A percentile compares a stretch with the other conserved stretches of the same genome.
Conservation (phyloP, 768 basidiomycete genomes). For the Leucosporidium yakuticum region DNA sequence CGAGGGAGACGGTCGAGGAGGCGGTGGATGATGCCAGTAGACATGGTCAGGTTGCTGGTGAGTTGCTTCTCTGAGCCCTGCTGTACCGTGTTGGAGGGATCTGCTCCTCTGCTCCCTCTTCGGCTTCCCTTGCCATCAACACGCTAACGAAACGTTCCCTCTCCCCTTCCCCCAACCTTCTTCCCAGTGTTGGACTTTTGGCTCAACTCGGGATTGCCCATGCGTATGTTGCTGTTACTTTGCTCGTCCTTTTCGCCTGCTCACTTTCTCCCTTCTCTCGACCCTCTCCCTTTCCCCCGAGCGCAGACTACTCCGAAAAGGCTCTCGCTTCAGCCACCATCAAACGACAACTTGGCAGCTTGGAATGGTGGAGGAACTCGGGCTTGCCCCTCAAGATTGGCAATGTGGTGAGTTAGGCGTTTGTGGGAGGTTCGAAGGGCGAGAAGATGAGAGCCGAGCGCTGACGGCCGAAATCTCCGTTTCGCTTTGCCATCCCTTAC, state of each 20-base stretch:
- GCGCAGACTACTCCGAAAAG: slow-evolving; percentile 66
- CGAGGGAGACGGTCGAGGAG: slow-evolving; percentile 50
- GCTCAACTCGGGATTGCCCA: slow-evolving; percentile 55
- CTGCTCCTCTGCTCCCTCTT: too few species aligned
- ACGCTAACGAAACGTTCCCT: too few species aligned
- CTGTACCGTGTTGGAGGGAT: background rate
- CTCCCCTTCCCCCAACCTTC: slow-evolving; percentile 10
- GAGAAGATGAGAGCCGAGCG: background rate
- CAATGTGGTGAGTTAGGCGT: slow-evolving; percentile 52
- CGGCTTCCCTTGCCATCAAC: too few species aligned
- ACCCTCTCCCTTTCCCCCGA: slow-evolving; percentile 52
- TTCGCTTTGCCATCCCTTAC: too few species aligned
- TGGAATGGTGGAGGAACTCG: slow-evolving; percentile 71
- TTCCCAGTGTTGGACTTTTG: slow-evolving; percentile 68
- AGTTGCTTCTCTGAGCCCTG: background rate
- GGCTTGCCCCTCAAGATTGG: slow-evolving; percentile 69
- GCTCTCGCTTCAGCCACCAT: slow-evolving; percentile 73
- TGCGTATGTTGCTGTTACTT: slow-evolving; percentile 38
- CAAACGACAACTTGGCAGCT: slow-evolving; percentile 66
- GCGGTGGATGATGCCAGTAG: slow-evolving; percentile 74
- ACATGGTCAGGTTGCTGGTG: slow-evolving; percentile 60
- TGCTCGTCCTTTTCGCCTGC: slow-evolving; percentile 45
- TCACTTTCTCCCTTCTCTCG: slow-evolving; percentile 50
- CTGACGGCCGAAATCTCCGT: background rate
- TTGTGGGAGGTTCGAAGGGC: too few species aligned